Base-by-base conservation (phyloP, 2,329 filamentous ascomycete species). In the Trichoderma citrinoviride region DNA sequence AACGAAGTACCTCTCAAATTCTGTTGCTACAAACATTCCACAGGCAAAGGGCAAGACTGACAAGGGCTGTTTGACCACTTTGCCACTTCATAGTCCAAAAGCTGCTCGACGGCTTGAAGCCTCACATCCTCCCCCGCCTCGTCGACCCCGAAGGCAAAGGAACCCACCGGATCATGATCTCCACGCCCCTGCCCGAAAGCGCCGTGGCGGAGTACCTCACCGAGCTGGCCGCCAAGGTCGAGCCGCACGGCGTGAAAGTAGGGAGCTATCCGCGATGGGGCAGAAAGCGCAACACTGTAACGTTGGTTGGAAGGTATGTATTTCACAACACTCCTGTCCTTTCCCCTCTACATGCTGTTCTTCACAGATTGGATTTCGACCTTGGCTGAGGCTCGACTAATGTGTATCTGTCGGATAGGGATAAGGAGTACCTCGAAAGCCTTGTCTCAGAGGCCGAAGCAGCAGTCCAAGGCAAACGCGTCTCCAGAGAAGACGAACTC, bases 181-280 rank as follows among this genome's bases (percentile, higher is more conserved):
- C 91, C 56, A 98, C 95, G 29, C 93, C 94, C 29, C 76, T 96
- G 77, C 82, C 90, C 0, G 95, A 99, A 82, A 97, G 93, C 76
- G 85, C 85, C 19, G 87, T 97, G 37, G 94, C 95, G 14, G 85
- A 83, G 19, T 97, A 91, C 74, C 81, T 99, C 72, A 94, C 92
- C 1, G 85, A 91, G 69, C 80, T 98, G 67, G 91, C 93, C 5
- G 84, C 81, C 29, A 86, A 86, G 75, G 90, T 93, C 23, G 89
- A 87, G 74, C 80, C 87, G 0, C 87, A 85, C 72, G 93, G 92
- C 3, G 85, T 98, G 72, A 98, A 98, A 79, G 92, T 98, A 17
- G 95, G 95, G 53, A 96, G 92, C 77, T 98, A 99, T 77, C 95
- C 95, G 41, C 83, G 92, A 63, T 97, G 93, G 93, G 92, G 90